Evolutionary conservation across 225 moss, liverwort and hornwort genomes (phyloP), one percentile per base, ranked within the genome.

Genomic region (Thuidium tamariscinum): DNA sequence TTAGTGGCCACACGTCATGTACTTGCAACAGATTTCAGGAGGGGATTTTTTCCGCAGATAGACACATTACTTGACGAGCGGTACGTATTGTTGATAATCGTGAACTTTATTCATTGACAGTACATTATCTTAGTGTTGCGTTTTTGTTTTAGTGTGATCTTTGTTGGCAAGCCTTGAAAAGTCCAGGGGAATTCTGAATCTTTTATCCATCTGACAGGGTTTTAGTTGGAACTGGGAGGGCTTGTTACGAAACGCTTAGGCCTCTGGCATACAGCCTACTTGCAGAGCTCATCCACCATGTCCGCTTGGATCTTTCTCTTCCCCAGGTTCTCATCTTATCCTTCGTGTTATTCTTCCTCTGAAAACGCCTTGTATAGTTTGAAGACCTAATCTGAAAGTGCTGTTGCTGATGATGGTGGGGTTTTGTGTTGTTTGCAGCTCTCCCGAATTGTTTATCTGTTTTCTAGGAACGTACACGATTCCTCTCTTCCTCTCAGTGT

Each of bases 401-500:
- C 60, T 83, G 81, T 30, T 11, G 67, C 51, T 87, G 63, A 88
- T 82, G 57, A 48, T 79, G 85, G 79, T 79, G n/a, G 89, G 86
- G 85, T 70, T 87, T 71, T 37, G 22, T 87, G 42, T 87, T 87
- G 48, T 79, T 89, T 93, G 94, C 96, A 99, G 99, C 96, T 99
- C 67, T 99, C 97, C 68, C 95, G 97, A 86, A 96, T 99, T 86
- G 99, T 99, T 34, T 99, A 99, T 89, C 91, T 99, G 41, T 99
- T 99, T 89, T 99, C 99, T 72, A 94, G 99, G 61, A 99, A 99
- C 84, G 97, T 99, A 49, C 99, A 99, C 77, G 99, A 99, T 90
- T 97, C 99, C 52, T 99, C 99, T 86, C 95, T 99, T 79, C 99
- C 99, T 82, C 94, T 97, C 41, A 97, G 99, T 93, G 99, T 99